Conservation (phyloP, 345 rosid genomes). For the Eutrema heterophyllum region DNA sequence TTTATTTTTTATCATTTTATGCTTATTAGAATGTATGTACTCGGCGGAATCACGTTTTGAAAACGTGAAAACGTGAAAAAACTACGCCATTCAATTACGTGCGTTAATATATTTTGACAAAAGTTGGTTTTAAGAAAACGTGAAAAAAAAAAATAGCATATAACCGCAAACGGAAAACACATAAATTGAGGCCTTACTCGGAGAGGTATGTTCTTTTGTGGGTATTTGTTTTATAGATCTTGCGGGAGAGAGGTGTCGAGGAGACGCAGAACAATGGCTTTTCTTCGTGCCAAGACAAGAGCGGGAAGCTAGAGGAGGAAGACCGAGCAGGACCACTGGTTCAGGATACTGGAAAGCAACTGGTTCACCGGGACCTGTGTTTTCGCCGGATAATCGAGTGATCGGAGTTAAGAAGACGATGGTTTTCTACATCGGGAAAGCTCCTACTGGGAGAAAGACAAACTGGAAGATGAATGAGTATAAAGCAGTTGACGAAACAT, state of each 20-base stretch:
- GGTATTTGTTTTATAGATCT: constrained; percentile 36
- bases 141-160: background rate
- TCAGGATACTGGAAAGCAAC: constrained; percentile 35
- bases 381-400: constrained; percentile 7
- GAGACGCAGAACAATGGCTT: constrained; percentile 28
- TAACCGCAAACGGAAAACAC: background rate
- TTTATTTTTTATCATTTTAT: too few species aligned
- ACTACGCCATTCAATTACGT: too few species aligned
- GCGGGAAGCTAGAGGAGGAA: constrained; percentile 26
- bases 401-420: constrained; percentile 30
- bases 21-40: too few species aligned
- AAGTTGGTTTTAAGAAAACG: background rate
- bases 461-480: constrained; percentile 37
- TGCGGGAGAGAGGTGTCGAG: constrained; percentile 40
- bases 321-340: constrained; percentile 26
- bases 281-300: constrained; percentile 34
- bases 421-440: constrained; percentile 31
- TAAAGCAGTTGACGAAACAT: constrained; percentile 21
- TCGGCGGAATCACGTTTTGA: too few species aligned
- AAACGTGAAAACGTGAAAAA: too few species aligned
- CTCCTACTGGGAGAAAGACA: constrained; percentile 28
- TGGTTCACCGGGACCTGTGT: constrained; percentile 23
- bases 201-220: background rate
- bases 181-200: background rate
- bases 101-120: background rate